Evolutionary conservation across 805 yeast genomes (phyloP), one percentile per base, ranked within the genome.

Genomic region (Helenozyma rhizophorensis): DNA sequence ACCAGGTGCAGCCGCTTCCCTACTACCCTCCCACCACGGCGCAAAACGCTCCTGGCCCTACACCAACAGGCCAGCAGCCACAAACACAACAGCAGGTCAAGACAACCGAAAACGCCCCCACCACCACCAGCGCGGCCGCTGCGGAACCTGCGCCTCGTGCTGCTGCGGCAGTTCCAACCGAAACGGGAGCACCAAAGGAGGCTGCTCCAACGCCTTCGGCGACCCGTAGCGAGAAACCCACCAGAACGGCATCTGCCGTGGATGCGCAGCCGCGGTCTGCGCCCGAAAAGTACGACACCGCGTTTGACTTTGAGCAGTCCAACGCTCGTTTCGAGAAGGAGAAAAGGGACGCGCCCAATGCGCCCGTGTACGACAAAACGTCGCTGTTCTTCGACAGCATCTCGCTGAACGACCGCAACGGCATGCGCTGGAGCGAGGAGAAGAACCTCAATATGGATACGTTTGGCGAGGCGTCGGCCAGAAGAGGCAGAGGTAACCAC

Each of bases 321-420:
- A 85, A 83, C 54, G 88, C 89, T 23, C 79, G 77, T 54, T 85
- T 87, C 58, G 60, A 65, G 18, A 74, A 69, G 45, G 78, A 74
- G 32, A 41, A 31, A 28, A 67, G 58, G 22, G 66, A 57, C 14
- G 47, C 52, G 15, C 30, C 33, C 17, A 61, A 56, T 17, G 45
- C 38, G 23, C 34, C 52, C 8, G 52, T 49, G 18, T 93, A 93
- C 65, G 75, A 88, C 63, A 87, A 80, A 57, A 73, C 74, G 50
- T 76, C 87, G 10, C 88, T 97, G 2, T 90, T 93, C 58, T 90
- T 90, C 52, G 97, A 93, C 60, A 76, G 74, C 40, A 76, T 90
- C 36, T 75, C 87, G 9, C 79, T 87, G 4, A 68, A 79, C 23
- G 64, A 54, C 28, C 70, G 70, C 30, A 51, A 60, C 16, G 28